These are phyloP conservation scores for Phytophthora sp. DNA, from an alignment of 352 stramenopile genomes.

Conservation along the genomic window DNA sequence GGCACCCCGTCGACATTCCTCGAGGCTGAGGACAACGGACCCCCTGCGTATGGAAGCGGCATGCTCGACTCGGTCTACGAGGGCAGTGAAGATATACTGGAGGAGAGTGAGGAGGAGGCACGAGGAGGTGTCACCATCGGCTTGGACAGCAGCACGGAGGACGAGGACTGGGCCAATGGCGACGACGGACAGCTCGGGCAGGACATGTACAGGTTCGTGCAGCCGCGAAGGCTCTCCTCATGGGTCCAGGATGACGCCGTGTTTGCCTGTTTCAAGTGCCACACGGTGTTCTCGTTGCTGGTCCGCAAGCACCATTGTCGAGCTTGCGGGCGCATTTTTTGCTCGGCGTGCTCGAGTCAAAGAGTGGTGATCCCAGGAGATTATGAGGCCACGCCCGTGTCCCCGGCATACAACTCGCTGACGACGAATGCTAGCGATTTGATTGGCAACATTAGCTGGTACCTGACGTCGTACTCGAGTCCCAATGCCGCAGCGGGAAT, in stretches of 20 bases:
- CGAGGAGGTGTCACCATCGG: slow-evolving; percentile 5
- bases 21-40: slow-evolving; percentile 18
- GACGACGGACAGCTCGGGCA: slow-evolving; percentile 53
- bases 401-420: slow-evolving; percentile 61
- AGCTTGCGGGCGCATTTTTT: slow-evolving; percentile 86
- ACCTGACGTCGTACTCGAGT: slow-evolving; percentile 72
- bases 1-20: slow-evolving; percentile 20
- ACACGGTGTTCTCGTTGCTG: slow-evolving; percentile 79
- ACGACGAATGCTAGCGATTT: slow-evolving; percentile 77
- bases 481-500: slow-evolving; percentile 12
- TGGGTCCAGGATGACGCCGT: slow-evolving; percentile 89
- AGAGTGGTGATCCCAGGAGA: slow-evolving; percentile 66
- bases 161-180: slow-evolving; percentile 69
- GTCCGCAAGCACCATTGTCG: slow-evolving; percentile 86
- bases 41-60: slow-evolving; percentile 36
- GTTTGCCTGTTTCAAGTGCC: slow-evolving; percentile 88
- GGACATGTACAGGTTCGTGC: slow-evolving; percentile 87
- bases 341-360: slow-evolving; percentile 82
- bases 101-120: slow-evolving; percentile 32
- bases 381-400: slow-evolving; percentile 65
- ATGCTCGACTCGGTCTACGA: slow-evolving; percentile 73
- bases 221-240: slow-evolving; percentile 75
- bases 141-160: slow-evolving; percentile 47
- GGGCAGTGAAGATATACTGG: slow-evolving; percentile 47
- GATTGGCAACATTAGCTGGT: slow-evolving; percentile 86